These are phyloP conservation scores for Metschnikowia kunwiensis DNA, from an alignment of 805 yeast species.

Conservation along the genomic window DNA sequence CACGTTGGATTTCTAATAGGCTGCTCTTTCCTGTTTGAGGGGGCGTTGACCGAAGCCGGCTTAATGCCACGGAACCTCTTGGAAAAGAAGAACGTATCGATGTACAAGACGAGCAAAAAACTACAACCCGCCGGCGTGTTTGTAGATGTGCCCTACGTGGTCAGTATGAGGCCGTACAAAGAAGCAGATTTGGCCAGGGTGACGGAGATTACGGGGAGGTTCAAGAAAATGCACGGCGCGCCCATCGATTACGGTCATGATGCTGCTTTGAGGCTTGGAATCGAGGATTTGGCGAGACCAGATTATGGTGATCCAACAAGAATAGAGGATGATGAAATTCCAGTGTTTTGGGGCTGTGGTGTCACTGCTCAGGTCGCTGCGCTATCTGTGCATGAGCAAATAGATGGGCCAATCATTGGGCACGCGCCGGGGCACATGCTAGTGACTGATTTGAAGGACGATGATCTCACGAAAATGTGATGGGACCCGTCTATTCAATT, in stretches of 20 bases:
- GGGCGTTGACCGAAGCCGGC: constrained; percentile 28
- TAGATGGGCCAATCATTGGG: constrained; percentile 30
- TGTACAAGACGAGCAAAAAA: constrained; percentile 10
- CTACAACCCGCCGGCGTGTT: constrained; percentile 31
- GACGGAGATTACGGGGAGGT: constrained; percentile 28
- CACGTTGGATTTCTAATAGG: constrained; percentile 44
- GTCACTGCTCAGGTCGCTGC: constrained; percentile 41
- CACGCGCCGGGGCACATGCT: constrained; percentile 39
- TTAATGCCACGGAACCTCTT: constrained; percentile 26
- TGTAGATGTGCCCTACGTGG: constrained; percentile 31
- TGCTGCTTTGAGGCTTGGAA: constrained; percentile 34
- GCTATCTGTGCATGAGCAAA: constrained; percentile 22
- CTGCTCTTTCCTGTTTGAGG: constrained; percentile 42
- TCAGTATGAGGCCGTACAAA: constrained; percentile 42
- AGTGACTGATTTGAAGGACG: constrained; percentile 30
- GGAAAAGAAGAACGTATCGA: constrained; percentile 12
- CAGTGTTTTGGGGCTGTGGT: constrained; percentile 46
- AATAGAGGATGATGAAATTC: constrained; percentile 33
- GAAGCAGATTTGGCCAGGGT: constrained; percentile 25
- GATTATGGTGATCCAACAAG: constrained; percentile 36
- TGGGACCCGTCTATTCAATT: no score
- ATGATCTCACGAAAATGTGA: constrained; percentile 17
- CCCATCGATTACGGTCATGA: constrained; percentile 43
- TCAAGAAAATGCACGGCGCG: constrained; percentile 36
- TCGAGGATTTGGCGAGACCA: constrained; percentile 27